phyloP scores from a whole-genome alignment of 257 asterid species.

The Scutellaria minor region DNA sequence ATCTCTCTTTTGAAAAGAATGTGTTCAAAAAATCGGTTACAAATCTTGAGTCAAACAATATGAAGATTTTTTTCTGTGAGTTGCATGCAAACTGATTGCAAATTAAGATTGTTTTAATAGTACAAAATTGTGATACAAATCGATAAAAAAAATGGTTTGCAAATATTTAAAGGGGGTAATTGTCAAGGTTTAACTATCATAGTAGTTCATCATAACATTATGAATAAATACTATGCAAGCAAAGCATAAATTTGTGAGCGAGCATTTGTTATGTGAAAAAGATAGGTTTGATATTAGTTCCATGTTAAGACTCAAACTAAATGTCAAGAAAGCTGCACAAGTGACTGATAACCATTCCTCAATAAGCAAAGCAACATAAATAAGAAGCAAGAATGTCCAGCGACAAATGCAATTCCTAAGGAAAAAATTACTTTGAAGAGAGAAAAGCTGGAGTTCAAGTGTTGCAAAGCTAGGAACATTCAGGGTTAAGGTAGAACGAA shows the following conservation, averaged over 20 bases:
- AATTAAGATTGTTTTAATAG: background rate
- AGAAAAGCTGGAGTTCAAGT: background rate
- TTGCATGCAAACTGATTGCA: conserved; percentile 12
- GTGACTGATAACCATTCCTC: background rate
- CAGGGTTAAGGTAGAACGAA: background rate
- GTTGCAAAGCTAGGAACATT: background rate
- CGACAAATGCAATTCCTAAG: background rate
- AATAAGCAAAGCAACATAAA: conserved; percentile 5
- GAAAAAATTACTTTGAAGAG: background rate
- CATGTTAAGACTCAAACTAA: background rate
- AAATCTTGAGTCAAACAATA: background rate
- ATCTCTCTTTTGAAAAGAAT: background rate
- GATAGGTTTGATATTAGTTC: background rate
- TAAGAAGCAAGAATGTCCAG: background rate
- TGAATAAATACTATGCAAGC: background rate
- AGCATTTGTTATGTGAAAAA: background rate
- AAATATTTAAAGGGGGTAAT: background rate
- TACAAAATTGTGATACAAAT: background rate
- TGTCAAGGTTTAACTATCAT: background rate
- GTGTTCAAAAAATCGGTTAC: background rate
- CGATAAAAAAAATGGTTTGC: background rate
- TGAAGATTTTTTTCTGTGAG: background rate
- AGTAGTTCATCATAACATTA: conserved; percentile 2
- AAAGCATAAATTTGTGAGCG: background rate
- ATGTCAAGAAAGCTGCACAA: background rate